These are phyloP conservation scores for Rhododendron griersonianum DNA, from an alignment of 148 eudicot genomes.

Conservation along the genomic window DNA sequence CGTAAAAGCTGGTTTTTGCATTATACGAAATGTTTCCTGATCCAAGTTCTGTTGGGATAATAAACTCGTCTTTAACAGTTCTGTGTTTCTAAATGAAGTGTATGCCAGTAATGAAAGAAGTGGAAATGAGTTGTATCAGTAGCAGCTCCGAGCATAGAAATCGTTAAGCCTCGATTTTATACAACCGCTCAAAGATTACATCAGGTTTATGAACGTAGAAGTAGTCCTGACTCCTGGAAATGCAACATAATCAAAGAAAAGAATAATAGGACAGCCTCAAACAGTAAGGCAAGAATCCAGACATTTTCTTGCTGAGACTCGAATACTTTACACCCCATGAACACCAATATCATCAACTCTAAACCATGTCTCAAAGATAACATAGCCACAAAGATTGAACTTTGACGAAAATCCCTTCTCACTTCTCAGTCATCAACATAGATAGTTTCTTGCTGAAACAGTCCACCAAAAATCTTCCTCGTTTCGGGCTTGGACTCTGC, in stretches of 20 bases:
- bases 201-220: not conserved
- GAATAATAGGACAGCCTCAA: not conserved
- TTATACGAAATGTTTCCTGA: not conserved
- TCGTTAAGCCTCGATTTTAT: not conserved
- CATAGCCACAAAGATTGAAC: not conserved
- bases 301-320: slow-evolving; percentile 2
- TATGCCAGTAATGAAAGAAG: not conserved
- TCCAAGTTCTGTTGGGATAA: not conserved
- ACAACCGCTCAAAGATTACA: not conserved
- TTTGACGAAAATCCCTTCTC: not conserved
- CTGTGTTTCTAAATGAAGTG: not conserved
- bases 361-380: not conserved
- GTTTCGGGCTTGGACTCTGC: slow-evolving; percentile 41
- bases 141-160: not conserved
- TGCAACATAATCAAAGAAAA: not conserved
- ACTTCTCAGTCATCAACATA: slow-evolving; percentile 77
- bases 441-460: slow-evolving; percentile 95
- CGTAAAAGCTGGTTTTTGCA: not conserved
- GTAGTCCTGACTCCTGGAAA: not conserved
- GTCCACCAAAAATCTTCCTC: slow-evolving; percentile 81
- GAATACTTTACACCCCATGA: not conserved
- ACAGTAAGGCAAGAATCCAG: not conserved
- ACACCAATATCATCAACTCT: not conserved
- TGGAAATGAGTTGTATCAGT: not conserved
- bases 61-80: not conserved